These are phyloP conservation scores for Papiliotrema nemorosa DNA, from an alignment of 1,284 basidiomycete genomes.

Conservation along the genomic window DNA sequence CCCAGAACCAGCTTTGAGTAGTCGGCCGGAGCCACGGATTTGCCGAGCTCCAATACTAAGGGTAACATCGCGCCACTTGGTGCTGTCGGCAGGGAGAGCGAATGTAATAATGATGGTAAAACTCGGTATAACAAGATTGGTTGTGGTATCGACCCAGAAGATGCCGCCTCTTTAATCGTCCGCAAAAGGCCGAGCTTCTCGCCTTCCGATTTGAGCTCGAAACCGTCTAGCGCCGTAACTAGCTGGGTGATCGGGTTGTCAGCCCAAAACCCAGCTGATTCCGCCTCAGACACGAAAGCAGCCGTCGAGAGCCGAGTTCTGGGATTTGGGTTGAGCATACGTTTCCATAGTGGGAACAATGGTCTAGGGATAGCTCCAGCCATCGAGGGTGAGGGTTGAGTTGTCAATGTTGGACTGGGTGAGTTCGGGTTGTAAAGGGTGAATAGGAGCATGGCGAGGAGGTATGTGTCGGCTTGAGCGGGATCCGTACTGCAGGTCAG, in stretches of 20 bases:
- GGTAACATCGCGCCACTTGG: conserved; percentile 76
- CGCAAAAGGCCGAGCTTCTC: conserved; percentile 78
- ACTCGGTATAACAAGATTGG: conserved; percentile 85
- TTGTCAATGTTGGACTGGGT: conserved; percentile 62
- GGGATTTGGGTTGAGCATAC: conserved; percentile 81
- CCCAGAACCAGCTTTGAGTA: conserved; percentile 67
- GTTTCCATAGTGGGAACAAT: conserved; percentile 79
- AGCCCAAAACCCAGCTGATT: conserved; percentile 72
- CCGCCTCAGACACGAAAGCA: conserved; percentile 73
- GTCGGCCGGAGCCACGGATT: conserved; percentile 66
- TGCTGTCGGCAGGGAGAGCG: conserved; percentile 78
- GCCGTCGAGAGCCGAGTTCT: conserved; percentile 72
- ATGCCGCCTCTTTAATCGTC: conserved; percentile 71
- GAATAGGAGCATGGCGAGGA: conserved; percentile 79
- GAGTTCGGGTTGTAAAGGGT: conserved; percentile 77
- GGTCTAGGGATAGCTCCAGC: conserved; percentile 72
- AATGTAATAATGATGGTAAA: conserved; percentile 78
- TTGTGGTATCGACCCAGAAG: conserved; percentile 65
- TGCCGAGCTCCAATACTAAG: conserved; percentile 74
- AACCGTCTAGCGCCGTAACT: conserved; percentile 80
- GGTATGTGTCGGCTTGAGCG: conserved; percentile 75
- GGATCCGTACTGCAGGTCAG: conserved; percentile 59
- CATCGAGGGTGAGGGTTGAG: conserved; percentile 66
- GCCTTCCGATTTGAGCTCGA: conserved; percentile 74
- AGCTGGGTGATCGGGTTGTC: conserved; percentile 81